Base-by-base conservation (phyloP, 257 asterid genomes). In the Rehmannia glutinosa region DNA sequence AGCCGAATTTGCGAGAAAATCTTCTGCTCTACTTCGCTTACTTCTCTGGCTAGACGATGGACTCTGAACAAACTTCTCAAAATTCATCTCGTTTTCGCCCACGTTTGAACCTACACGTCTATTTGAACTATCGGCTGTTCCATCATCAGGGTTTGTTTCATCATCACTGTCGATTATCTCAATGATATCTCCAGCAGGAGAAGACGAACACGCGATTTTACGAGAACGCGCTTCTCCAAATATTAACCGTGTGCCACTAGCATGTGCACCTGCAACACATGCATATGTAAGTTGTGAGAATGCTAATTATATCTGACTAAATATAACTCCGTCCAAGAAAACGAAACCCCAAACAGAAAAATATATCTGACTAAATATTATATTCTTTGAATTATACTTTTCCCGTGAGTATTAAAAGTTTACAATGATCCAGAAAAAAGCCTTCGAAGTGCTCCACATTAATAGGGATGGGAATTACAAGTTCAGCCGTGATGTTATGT, bases 141-240 rank as follows among this genome's bases (percentile, higher is more conserved):
- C 41, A 42, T 21, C 41, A 42, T 21, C 21, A 0, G 63, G 63
- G 41, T 33, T 42, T 30, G 49, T 16, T 45, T 58, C 71, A 47
- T 36, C 53, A n/a, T 68, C 75, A 62, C 71, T 54, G 20, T 74
- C 79, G 30, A 9, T 2, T 20, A 74, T 12, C 43, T 32, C 49
- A 21, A 74, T 45, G 24, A 74, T 30, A 23, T 61, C 21, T 41
- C 19, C 53, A 68, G 47, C 70, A 39, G 46, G 59, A 41, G 36
- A 9, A 39, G 46, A 19, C 32, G 66, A 25, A 30, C 11, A 3
- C 15, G 55, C 10, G 21, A 8, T 58, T 33, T 58, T 50, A 55
- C 12, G 7, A 12, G 55, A 20, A 20, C 8, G 3, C 42, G 42
- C 71, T 49, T 3, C 24, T 28, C 11, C 46, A 12, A 16, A 39